Evolutionary conservation across 225 moss, liverwort and hornwort genomes (phyloP).

Genomic region (Takakia lepidozioides): DNA sequence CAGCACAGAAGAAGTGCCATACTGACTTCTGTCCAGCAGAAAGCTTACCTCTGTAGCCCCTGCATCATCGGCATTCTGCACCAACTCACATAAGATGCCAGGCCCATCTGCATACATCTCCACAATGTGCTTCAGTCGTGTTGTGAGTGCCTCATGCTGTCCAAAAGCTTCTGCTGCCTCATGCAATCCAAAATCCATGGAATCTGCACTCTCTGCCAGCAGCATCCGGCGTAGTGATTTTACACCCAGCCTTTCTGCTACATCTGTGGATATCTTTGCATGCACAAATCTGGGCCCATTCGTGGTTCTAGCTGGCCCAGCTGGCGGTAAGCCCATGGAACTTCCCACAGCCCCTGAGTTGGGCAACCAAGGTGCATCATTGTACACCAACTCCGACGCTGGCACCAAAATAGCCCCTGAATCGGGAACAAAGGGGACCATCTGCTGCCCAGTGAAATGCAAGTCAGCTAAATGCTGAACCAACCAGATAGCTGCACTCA

Average conservation of each 20-base stretch:
- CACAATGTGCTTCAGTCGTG: slow-evolving; percentile 82
- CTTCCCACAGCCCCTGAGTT: slow-evolving; percentile 27
- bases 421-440: slow-evolving; percentile 76
- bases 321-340: slow-evolving; percentile 10
- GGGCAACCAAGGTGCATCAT: slow-evolving; percentile 83
- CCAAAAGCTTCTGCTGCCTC: slow-evolving; percentile 94
- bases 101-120: slow-evolving; percentile 93
- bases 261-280: slow-evolving; percentile 78
- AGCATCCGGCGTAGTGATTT: slow-evolving; percentile 71
- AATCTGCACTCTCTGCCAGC: slow-evolving; percentile 77
- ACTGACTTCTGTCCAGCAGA: slow-evolving; percentile 64
- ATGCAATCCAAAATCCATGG: slow-evolving; percentile 84
- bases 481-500: slow-evolving; percentile 83
- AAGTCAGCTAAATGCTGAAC: slow-evolving; percentile 87
- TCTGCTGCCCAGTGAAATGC: slow-evolving; percentile 52
- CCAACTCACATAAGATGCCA: slow-evolving; percentile 79
- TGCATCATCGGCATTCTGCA: slow-evolving; percentile 90
- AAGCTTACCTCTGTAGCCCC: slow-evolving; percentile 78
- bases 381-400: slow-evolving; percentile 71
- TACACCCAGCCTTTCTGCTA: slow-evolving; percentile 80
- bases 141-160: slow-evolving; percentile 85
- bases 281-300: slow-evolving; percentile 72
- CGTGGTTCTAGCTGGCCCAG: slow-evolving; percentile 34
- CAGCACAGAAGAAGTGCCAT: slow-evolving; percentile 73
- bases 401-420: slow-evolving; percentile 57